Conservation (phyloP, 2,329 filamentous ascomycete species). For the Aspergillus sp. region DNA sequence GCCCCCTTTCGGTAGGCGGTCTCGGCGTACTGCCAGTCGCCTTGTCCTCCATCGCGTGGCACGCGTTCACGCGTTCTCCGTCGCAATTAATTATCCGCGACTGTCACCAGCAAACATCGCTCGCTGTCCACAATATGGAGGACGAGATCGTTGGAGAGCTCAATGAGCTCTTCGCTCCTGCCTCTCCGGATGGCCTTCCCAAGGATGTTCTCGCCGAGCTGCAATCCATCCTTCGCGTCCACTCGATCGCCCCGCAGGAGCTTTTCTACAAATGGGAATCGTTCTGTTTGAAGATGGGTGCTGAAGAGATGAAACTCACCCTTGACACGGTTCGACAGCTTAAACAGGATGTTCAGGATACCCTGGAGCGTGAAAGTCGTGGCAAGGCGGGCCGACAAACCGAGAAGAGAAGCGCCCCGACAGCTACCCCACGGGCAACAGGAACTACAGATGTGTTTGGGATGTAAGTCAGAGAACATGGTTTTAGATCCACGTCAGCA, state of each 20-base stretch:
- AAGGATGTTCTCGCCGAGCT: conserved; percentile 78
- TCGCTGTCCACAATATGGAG: conserved; percentile 40
- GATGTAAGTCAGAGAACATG: conserved; percentile 56
- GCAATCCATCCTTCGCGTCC: conserved; percentile 79
- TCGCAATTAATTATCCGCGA: neutral
- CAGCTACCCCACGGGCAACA: conserved; percentile 57
- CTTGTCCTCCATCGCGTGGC: conserved; percentile 5
- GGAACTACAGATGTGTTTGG: conserved; percentile 72
- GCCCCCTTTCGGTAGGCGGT: conserved; percentile 9
- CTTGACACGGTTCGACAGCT: conserved; percentile 71
- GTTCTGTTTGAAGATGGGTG: conserved; percentile 91
- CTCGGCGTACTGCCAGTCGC: neutral
- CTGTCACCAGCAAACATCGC: neutral
- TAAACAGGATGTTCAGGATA: conserved; percentile 83
- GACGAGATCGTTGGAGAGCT: conserved; percentile 53
- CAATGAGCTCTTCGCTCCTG: conserved; percentile 58
- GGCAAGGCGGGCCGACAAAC: conserved; percentile 59
- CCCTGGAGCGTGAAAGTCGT: conserved; percentile 72
- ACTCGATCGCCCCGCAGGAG: conserved; percentile 77
- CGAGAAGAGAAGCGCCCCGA: conserved; percentile 60
- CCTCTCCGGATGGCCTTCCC: conserved; percentile 59
- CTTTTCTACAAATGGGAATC: conserved; percentile 99
- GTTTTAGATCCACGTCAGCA: neutral
- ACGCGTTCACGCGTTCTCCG: conserved; percentile 4
- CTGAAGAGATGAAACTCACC: conserved; percentile 69